Base-by-base conservation (phyloP, 306 rosid species). In the Fagus crenata region DNA sequence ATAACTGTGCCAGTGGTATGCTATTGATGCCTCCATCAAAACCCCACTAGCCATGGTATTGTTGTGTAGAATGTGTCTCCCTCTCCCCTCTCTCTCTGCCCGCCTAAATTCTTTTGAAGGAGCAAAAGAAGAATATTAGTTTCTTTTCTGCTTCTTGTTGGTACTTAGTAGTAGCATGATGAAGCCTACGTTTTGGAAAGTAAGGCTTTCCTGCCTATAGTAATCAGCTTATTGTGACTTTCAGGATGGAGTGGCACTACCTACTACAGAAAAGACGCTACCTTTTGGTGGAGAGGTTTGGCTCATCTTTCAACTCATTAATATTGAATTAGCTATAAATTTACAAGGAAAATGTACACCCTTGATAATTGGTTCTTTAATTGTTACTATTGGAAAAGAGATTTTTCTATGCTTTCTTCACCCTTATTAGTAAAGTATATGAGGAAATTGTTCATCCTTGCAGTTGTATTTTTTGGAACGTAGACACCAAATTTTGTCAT, bases 281-380 rank as follows among this genome's bases (percentile, higher is more conserved):
- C 94, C 97, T 81, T 95, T 89, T 82, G 98, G 98, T 18, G 98
- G 98, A 73, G 97, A 95, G 97, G 97, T 95, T 81, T 28, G 85
- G 74, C 78, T 80, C 61, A n/a, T 81, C 75, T 73, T 77, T 74
- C 36, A 42, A 46, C 75, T 64, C 40, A 75, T 65, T 40, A 69
- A 17, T 70, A 81, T 73, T 46, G 59, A 77, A 58, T n/a, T 69
- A 56, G 71, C 54, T 65, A 37, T 53, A 41, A 33, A 49, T 77
- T 12, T 61, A 11, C 35, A 9, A 75, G 67, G 73, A 80, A 80
- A 71, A 72, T 78, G 32, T 69, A 49, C 43, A 51, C 40, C n/a
- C 31, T 37, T 39, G 40, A 4, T 65, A n/a, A 7, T 80, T 69
- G 75, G 40, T 80, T 42, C 71, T 67, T 42, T 39, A 6, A 56